Conservation (phyloP, 1,284 basidiomycete species). For the Coniferiporia weirii region DNA sequence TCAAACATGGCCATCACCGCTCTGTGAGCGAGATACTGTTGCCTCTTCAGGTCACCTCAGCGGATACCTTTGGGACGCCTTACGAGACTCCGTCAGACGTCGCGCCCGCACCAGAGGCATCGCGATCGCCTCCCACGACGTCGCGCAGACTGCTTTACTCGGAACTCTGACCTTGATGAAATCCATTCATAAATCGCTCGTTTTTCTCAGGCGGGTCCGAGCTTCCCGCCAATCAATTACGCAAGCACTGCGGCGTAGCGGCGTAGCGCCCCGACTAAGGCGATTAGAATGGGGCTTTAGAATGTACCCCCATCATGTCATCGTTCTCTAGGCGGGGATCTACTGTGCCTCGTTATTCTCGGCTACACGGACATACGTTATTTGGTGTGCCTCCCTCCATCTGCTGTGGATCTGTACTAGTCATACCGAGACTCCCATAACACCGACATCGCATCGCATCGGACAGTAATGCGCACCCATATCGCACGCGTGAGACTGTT, state of each 20-base stretch:
- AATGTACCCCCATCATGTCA: background rate
- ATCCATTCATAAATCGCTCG: background rate
- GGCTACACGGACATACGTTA: background rate
- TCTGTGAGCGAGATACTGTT: background rate
- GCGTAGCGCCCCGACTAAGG: background rate
- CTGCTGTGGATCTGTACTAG: background rate
- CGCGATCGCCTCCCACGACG: background rate
- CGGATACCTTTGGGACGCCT: background rate
- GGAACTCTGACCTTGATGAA: background rate
- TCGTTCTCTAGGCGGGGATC: background rate
- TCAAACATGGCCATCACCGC: background rate
- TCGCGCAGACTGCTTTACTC: background rate
- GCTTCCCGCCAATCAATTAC: background rate
- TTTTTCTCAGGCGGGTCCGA: background rate
- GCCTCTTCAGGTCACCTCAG: background rate
- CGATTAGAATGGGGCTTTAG: background rate
- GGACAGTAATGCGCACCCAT: background rate
- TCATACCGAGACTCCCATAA: background rate
- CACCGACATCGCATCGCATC: background rate
- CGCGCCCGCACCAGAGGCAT: background rate
- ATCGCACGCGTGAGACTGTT: background rate
- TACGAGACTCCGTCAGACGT: background rate
- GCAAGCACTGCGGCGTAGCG: background rate
- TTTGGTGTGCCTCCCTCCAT: background rate
- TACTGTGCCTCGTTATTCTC: background rate